Evolutionary conservation across 1,284 basidiomycete genomes (phyloP), one percentile per base, ranked within the genome.

Genomic region (Pseudozyma sp.): DNA sequence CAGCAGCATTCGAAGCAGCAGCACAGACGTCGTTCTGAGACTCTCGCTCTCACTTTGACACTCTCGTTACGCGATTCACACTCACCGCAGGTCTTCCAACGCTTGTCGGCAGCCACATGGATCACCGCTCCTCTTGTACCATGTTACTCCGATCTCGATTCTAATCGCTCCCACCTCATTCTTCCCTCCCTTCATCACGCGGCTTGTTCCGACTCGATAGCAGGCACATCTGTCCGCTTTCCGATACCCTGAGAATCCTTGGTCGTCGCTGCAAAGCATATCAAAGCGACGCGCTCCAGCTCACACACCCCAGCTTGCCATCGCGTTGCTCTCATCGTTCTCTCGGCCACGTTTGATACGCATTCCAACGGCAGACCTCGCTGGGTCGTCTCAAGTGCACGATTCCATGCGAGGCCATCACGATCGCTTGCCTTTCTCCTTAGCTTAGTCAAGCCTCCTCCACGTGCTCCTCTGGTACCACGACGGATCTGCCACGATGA

Each of bases 401-500:
- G 13, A 50, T 35, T 31, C n/a, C 48, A 50, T 50, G 48, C 48
- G 31, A 50, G 13, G 16, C 13, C 48, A 12, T 35, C 21, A 10
- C 48, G 16, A 16, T 50, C 48, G 18, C 35, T 21, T 18, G 3
- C 6, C 48, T 36, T 34, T 1, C 45, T n/a, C 43, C 53, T 2
- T 55, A 36, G 10, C 16, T n/a, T 19, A 43, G 14, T 34, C 11
- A n/a, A 9, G 21, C 9, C 44, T 25, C 35, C 18, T 38, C 11
- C 49, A 31, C 38, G 31, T 43, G 19, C 19, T 42, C 47, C 16
- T 35, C 21, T 39, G 36, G 25, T n/a, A 19, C n/a, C 8, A 7
- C 19, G 13, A 18, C 14, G 39, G 12, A 40, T 21, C n/a, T 16
- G 40, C 42, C 53, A 71, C 25, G 36, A 75, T 75, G 72, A 67